Base-by-base conservation (phyloP, 768 basidiomycete genomes). In the Favolaschia claudopus region DNA sequence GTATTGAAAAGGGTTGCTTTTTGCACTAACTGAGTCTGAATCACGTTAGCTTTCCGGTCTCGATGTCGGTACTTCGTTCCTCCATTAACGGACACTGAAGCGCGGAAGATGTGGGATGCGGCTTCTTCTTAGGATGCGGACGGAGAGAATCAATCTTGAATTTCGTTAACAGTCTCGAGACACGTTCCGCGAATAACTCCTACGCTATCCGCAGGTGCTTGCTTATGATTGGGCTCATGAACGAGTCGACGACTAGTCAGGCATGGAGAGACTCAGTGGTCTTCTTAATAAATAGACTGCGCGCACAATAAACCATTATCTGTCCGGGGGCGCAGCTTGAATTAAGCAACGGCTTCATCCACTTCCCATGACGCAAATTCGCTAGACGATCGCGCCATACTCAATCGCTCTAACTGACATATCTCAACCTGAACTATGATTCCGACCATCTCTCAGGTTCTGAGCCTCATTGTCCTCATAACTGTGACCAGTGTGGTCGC, bases 11-110 rank as follows among this genome's bases (percentile, higher is more conserved):
- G 9, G 13, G 24, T 38, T n/a, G n/a, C n/a, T n/a, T 32, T 6
- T 9, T 19, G 24, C 3, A 25, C 20, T 8, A 5, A 29, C 29
- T 27, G 9, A n/a, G 22, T 34, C 42, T 51, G 34, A 50, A 34
- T 9, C 34, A 20, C 24, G 48, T 40, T 50, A 95, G 92, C 89
- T 29, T 94, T 95, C 71, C 82, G 81, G 57, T 82, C 89, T 40
- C 88, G 91, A 46, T 95, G 92, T 76, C 85, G 83, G 69, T 93
- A 89, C 71, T 95, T 93, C 72, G 76, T 80, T 46, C 90, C 91
- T 7, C 88, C 91, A 29, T 64, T 70, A 54, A 77, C 82, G 15
- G 88, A 90, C 67, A 73, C 64, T 34, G 88, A 90, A 60, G 80
- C 82, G 6, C 80, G 79, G 36, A 76, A 77, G 68, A 78, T 84